Evolutionary conservation across 129 eudicot species (phyloP).

Genomic region (Lactuca sativa): DNA sequence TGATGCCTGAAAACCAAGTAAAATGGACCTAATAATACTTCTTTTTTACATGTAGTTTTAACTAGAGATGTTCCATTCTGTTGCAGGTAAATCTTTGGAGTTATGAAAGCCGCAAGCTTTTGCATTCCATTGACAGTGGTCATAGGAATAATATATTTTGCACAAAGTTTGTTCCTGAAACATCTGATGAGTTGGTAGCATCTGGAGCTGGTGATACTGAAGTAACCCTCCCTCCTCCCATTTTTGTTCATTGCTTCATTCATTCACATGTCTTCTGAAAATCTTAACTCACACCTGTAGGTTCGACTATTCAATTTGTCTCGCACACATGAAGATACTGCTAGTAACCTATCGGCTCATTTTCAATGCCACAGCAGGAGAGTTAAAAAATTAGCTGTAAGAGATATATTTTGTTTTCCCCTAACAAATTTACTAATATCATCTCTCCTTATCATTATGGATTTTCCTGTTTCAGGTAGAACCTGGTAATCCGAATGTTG

Average conservation of each 20-base stretch:
- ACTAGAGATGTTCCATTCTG: slow-evolving; percentile 19
- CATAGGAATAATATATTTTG: slow-evolving; percentile 89
- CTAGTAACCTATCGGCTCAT: slow-evolving; percentile 56
- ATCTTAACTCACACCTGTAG: slow-evolving; percentile 33
- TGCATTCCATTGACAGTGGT: slow-evolving; percentile 80
- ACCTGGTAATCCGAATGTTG: slow-evolving; percentile 88
- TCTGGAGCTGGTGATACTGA: slow-evolving; percentile 97
- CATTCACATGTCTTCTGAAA: slow-evolving; percentile 15
- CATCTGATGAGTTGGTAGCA: slow-evolving; percentile 82
- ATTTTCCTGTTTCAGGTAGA: slow-evolving; percentile 60
- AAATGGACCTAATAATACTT: neutral
- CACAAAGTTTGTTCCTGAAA: slow-evolving; percentile 91
- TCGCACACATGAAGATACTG: slow-evolving; percentile 52
- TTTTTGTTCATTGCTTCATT: slow-evolving; percentile 12
- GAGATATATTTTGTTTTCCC: slow-evolving; percentile 17
- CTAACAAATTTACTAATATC: neutral
- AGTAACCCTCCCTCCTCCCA: slow-evolving; percentile 42
- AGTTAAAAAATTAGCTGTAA: slow-evolving; percentile 94
- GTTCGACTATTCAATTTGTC: slow-evolving; percentile 86
- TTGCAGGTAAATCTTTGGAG: slow-evolving; percentile 86
- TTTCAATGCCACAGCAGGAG: slow-evolving; percentile 89
- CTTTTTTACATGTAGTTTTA: neutral
- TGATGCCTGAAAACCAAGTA: slow-evolving; percentile 17
- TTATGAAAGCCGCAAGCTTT: slow-evolving; percentile 62
- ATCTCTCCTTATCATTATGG: neutral